These are phyloP conservation scores for Kokia cookei DNA, from an alignment of 441 rosid genomes.

Conservation along the genomic window DNA sequence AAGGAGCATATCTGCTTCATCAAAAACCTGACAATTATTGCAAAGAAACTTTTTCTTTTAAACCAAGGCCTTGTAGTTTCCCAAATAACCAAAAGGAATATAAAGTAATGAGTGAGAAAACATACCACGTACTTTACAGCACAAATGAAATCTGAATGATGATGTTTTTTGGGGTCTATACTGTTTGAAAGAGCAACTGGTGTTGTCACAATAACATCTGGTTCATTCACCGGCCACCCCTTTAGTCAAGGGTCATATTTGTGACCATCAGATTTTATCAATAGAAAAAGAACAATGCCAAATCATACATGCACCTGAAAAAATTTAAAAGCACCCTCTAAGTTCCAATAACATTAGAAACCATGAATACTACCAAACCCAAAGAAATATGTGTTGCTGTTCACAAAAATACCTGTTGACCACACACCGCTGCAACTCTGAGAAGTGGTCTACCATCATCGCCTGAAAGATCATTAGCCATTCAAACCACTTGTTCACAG, in stretches of 20 bases:
- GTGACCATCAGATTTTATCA: neutral
- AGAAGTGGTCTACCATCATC: conserved; percentile 65
- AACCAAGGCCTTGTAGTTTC: neutral
- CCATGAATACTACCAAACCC: neutral
- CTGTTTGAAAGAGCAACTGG: conserved; percentile 87
- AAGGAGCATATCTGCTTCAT: conserved; percentile 98
- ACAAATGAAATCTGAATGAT: conserved; percentile 50
- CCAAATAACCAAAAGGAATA: neutral
- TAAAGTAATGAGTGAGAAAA: conserved; percentile 7
- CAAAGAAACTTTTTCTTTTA: neutral
- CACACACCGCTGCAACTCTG: conserved; percentile 57
- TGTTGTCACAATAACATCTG: conserved; percentile 77
- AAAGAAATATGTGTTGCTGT: neutral
- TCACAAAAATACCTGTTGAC: conserved; percentile 49
- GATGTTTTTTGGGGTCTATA: conserved; percentile 52
- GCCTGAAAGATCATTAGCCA: conserved; percentile 64
- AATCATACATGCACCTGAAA: neutral
- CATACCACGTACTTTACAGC: conserved; percentile 78
- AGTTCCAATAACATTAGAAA: neutral
- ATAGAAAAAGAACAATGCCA: neutral
- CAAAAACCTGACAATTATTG: conserved; percentile 63
- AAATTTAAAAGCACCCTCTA: neutral
- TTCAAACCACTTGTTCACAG: conserved; percentile 85
- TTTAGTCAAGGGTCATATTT: conserved; percentile 23
- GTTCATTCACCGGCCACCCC: conserved; percentile 86